Conservation (phyloP, 345 rosid genomes). For the Cardamine resedifolia region DNA sequence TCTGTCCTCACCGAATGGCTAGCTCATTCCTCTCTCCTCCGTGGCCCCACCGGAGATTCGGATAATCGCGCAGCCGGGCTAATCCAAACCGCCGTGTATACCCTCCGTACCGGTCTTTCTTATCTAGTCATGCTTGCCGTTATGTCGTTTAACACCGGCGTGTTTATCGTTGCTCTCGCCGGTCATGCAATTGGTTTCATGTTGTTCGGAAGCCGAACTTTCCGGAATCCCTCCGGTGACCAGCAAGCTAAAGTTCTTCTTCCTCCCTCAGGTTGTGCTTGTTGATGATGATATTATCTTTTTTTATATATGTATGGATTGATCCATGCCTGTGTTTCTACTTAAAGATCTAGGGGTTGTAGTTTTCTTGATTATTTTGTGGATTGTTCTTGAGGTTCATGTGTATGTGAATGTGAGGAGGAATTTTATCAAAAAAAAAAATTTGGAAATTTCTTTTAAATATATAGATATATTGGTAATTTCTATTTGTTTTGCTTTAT, state of each 20-base stretch:
- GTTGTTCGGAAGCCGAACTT: slow-evolving; percentile 53
- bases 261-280: slow-evolving; percentile 31
- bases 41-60: slow-evolving; percentile 44
- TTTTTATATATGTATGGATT: slow-evolving; percentile 11
- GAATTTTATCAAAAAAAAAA: too few species aligned
- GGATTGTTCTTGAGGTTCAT: slow-evolving; percentile 28
- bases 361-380: slow-evolving; percentile 20
- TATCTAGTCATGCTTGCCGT: slow-evolving; percentile 82
- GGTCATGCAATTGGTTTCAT: slow-evolving; percentile 74
- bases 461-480: too few species aligned
- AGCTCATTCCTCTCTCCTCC: slow-evolving; percentile 31
- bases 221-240: slow-evolving; percentile 19
- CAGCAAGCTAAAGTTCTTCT: slow-evolving; percentile 16
- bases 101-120: slow-evolving; percentile 53
- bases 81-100: slow-evolving; percentile 52
- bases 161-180: slow-evolving; percentile 60
- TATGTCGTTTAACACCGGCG: slow-evolving; percentile 78
- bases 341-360: slow-evolving; percentile 2
- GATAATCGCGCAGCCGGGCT: slow-evolving; percentile 49
- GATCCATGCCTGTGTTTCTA: neutral
- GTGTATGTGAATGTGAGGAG: slow-evolving; percentile 3
- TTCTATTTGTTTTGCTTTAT: neutral
- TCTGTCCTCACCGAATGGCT: slow-evolving; percentile 62
- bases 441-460: too few species aligned
- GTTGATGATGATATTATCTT: slow-evolving; percentile 18